Base-by-base conservation (phyloP, 495 filamentous ascomycete species). In the Cercophora newfieldiana region DNA sequence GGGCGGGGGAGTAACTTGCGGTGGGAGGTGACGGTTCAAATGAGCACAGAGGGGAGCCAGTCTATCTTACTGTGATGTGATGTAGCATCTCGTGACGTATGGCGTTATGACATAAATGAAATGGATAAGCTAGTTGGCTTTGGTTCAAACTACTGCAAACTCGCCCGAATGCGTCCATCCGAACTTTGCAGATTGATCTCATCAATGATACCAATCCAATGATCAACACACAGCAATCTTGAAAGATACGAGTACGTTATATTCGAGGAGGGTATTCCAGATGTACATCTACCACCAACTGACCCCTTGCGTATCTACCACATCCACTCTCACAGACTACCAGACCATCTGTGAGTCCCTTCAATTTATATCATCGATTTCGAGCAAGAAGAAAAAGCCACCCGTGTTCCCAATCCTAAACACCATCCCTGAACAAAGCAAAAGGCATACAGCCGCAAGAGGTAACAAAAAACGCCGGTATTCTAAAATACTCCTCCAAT, bases 11-110 rank as follows among this genome's bases (percentile, higher is more conserved):
- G 81, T 19, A 91, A 90, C 8, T 79, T 93, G 74, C 86, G 86
- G 72, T 99, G 95, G 95, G 95, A 99, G 79, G 92, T 97, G 19
- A 87, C 82, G 21, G 69, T 83, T 56, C 77, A 84, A 75, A 80
- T 75, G 70, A 79, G 73, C 47, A 74, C 69, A 16, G 71, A 74
- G 61, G 69, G 71, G 16, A 66, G 62, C 37, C 37, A 49, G 29
- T 21, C 12, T 12, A 12, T 26, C 7, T 44, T 62, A 21, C 31
- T 47, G 18, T 44, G 31, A n/a, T 49, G 55, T 73, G 61, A 63
- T 69, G 26, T 33, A 19, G 3, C 12, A 12, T 14, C 4, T 44
- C 37, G 18, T n/a, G 37, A 16, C 37, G 2, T 44, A 44, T 16
- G 37, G 37, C 37, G 19, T 53, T 53, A 26, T 53, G 50, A 24